Conservation (phyloP, 2,329 filamentous ascomycete genomes). For the Mollisiaceae sp. region DNA sequence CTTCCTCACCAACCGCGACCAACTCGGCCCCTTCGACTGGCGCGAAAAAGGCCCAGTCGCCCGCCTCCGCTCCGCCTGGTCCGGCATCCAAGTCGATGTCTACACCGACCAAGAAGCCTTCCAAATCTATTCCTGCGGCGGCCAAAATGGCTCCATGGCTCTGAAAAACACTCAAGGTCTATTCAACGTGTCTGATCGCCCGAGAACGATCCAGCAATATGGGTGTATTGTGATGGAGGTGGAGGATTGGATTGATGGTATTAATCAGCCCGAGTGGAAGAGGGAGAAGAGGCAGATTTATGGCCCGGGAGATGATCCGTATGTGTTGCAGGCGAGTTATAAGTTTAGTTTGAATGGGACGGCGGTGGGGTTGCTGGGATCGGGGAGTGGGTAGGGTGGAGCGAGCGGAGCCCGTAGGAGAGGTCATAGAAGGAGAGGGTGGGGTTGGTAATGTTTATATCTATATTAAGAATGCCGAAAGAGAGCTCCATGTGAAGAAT, state of each 20-base stretch:
- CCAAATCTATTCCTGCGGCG: conserved; percentile 85
- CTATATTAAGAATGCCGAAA: too few relatives aligned
- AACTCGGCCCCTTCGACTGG: conserved; percentile 67
- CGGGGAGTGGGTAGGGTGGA: conserved; percentile 27
- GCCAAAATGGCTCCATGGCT: conserved; percentile 71
- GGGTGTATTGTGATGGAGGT: conserved; percentile 92
- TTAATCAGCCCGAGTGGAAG: conserved; percentile 90
- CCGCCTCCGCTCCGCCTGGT: conserved; percentile 72
- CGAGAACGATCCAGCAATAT: conserved; percentile 71
- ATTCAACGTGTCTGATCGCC: conserved; percentile 56
- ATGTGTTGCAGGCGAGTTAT: conserved; percentile 67
- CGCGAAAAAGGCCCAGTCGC: conserved; percentile 63
- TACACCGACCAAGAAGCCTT: conserved; percentile 85
- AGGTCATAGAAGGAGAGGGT: background rate
- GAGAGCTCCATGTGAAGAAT: too few relatives aligned
- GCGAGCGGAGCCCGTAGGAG: background rate
- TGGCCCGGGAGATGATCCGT: conserved; percentile 62
- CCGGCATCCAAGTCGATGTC: conserved; percentile 83
- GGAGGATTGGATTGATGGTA: conserved; percentile 90
- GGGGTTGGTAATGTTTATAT: too few relatives aligned
- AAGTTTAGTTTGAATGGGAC: conserved; percentile 50
- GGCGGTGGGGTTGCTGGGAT: conserved; percentile 29
- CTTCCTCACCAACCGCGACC: conserved; percentile 69
- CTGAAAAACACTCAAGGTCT: conserved; percentile 75
- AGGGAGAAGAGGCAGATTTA: conserved; percentile 75